phyloP scores from a whole-genome alignment of 139 green algal species.

The Astrephomene gubernaculifera region DNA sequence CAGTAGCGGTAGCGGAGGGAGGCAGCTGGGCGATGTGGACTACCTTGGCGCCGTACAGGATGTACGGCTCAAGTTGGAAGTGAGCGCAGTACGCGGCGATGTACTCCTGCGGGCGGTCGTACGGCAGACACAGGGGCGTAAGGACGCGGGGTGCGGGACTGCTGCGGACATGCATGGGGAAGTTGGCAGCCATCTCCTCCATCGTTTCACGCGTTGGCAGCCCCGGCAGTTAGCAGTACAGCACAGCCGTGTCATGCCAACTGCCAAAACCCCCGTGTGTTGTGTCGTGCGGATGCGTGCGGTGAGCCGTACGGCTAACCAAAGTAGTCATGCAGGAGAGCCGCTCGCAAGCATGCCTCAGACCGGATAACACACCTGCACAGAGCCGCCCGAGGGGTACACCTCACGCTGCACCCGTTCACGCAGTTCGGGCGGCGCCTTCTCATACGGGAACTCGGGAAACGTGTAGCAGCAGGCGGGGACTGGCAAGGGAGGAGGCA shows the following conservation, averaged over 20 bases:
- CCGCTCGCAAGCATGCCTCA: neutral
- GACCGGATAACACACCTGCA: neutral
- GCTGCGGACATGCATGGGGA: too few relatives aligned
- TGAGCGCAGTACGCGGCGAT: conserved; percentile 7
- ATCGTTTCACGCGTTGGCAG: too few relatives aligned
- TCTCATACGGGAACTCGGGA: conserved; percentile 18
- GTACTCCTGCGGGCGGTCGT: conserved; percentile 11
- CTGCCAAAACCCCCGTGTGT: too few relatives aligned
- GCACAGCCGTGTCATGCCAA: too few relatives aligned
- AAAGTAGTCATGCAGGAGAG: neutral
- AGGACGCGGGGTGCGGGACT: too few relatives aligned
- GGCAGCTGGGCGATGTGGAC: neutral
- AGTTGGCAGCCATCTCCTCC: too few relatives aligned
- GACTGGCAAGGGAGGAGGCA: neutral
- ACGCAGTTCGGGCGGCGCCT: neutral
- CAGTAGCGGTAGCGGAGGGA: neutral
- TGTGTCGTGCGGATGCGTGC: neutral
- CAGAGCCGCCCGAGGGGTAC: neutral
- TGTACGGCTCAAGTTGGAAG: conserved; percentile 12
- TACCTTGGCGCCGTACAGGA: conserved; percentile 26
- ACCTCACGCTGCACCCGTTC: neutral
- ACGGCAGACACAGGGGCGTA: too few relatives aligned
- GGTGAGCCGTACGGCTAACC: too few relatives aligned
- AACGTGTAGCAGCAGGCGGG: conserved; percentile 2
- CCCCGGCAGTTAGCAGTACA: too few relatives aligned